Conservation (phyloP, 805 yeast species). For the Pichia nanzhaoensis region DNA sequence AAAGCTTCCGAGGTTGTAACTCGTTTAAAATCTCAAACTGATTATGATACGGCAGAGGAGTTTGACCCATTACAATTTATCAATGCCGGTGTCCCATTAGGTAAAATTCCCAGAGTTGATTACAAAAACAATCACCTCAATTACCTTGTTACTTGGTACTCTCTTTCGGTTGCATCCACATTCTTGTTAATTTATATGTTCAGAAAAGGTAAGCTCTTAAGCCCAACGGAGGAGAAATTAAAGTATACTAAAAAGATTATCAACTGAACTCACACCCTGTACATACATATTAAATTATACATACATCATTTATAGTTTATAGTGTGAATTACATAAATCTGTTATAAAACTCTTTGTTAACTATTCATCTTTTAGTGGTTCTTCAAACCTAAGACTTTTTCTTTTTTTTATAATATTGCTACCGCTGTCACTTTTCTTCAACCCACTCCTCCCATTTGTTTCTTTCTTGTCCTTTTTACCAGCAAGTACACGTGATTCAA, state of each 20-base stretch:
- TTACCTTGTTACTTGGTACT: conserved; percentile 93
- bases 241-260: conserved; percentile 40
- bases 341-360: not conserved
- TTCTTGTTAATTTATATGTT: conserved; percentile 54
- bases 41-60: conserved; percentile 31
- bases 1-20: conserved; percentile 6
- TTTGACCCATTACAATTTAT: conserved; percentile 53
- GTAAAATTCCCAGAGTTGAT: conserved; percentile 72
- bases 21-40: conserved; percentile 5
- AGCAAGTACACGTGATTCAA: not conserved
- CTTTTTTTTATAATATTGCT: conserved; percentile 3
- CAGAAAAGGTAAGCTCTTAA: conserved; percentile 34
- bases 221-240: conserved; percentile 40
- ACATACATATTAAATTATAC: no score
- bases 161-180: conserved; percentile 67
- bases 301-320: no score
- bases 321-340: no score
- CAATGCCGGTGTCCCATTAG: conserved; percentile 85
- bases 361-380: not conserved
- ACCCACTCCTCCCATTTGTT: not conserved
- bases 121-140: conserved; percentile 86
- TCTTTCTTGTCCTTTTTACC: not conserved
- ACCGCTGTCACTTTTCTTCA: not conserved
- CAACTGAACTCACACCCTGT: not conserved
- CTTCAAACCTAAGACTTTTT: conserved; percentile 9